Percentiles rank a stretch among this genome's conserved stretches.
Evolutionary conservation across 78 protist genomes (phyloP).

Genomic region (Speleostelium caveatum): DNA sequence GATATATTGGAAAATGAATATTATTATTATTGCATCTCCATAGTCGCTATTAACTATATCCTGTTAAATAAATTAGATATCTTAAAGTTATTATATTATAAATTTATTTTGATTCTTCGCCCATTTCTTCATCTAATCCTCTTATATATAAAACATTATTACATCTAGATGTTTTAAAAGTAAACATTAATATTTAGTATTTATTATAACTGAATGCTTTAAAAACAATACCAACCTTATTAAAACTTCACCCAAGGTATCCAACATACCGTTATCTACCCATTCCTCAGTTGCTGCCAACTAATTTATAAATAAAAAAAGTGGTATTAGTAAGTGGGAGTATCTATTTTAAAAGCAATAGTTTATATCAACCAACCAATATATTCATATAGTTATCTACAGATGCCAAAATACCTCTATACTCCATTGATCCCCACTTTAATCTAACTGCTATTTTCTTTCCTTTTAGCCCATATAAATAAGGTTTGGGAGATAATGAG

Average conservation of each 20-base stretch:
- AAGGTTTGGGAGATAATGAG: conserved; percentile 78
- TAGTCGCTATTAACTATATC: too few species aligned
- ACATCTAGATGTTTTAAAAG: conserved; percentile 58
- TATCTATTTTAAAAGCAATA: background rate
- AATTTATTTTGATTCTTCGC: too few species aligned
- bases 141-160: conserved; percentile 81
- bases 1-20: too few species aligned
- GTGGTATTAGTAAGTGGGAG: background rate
- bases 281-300: conserved; percentile 83
- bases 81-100: too few species aligned
- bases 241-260: conserved; percentile 81
- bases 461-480: conserved; percentile 74
- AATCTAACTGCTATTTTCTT: conserved; percentile 68
- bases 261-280: conserved; percentile 71
- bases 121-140: too few species aligned
- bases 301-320: background rate
- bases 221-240: conserved; percentile 18
- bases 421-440: conserved; percentile 87
- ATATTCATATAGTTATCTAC: conserved; percentile 82
- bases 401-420: conserved; percentile 76
- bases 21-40: too few species aligned
- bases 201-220: too few species aligned
- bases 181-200: too few species aligned
- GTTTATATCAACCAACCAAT: conserved; percentile 13
- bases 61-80: too few species aligned